Evolutionary conservation across 1,284 basidiomycete species (phyloP).

Genomic region (Moniliophthora roreri): DNA sequence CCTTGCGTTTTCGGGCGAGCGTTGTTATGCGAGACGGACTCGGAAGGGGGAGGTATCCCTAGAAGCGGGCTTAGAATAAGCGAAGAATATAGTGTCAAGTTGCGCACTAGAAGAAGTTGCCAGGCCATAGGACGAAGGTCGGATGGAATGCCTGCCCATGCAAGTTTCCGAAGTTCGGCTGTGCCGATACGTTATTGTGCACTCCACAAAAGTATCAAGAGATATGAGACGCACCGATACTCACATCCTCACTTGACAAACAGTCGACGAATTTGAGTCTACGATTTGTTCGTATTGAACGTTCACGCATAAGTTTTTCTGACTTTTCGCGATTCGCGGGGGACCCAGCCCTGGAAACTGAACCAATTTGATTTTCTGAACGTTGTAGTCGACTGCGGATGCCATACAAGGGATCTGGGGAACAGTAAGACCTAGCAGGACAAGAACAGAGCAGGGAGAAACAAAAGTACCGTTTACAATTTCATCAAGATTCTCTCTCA

Average conservation of each 20-base stretch:
- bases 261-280: conserved; percentile 75
- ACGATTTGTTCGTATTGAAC: conserved; percentile 73
- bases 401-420: conserved; percentile 58
- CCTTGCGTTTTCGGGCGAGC: conserved; percentile 86
- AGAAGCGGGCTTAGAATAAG: conserved; percentile 6
- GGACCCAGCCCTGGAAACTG: conserved; percentile 22
- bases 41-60: conserved; percentile 93
- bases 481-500: conserved; percentile 69
- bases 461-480: conserved; percentile 65
- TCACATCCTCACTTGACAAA: conserved; percentile 67
- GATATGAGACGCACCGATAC: conserved; percentile 57
- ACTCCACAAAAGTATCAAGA: conserved; percentile 4
- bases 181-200: conserved; percentile 10
- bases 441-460: conserved; percentile 14
- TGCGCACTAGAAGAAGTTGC: conserved; percentile 87
- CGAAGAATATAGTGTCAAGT: conserved; percentile 1
- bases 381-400: conserved; percentile 44
- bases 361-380: conserved; percentile 34
- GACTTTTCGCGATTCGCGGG: conserved; percentile 40
- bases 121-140: conserved; percentile 92
- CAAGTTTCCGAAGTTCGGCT: conserved; percentile 85
- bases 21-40: conserved; percentile 76
- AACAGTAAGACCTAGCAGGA: conserved; percentile 15
- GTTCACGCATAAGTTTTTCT: conserved; percentile 67
- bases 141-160: conserved; percentile 94